Conservation (phyloP, 2,329 filamentous ascomycete genomes). For the Calonectria multiphialidica region DNA sequence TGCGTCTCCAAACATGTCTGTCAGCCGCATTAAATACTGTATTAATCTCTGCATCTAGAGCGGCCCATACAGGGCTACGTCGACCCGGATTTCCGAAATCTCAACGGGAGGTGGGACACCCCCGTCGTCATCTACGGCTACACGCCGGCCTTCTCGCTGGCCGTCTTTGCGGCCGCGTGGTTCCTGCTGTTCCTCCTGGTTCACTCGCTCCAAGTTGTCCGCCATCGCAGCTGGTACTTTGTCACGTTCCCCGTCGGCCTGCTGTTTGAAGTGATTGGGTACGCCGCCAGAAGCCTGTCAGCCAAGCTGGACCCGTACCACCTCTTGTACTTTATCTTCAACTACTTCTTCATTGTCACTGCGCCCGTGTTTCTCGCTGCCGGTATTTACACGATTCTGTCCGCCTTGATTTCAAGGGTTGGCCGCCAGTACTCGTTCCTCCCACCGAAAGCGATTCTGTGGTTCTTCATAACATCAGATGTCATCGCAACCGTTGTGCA, state of each 20-base stretch:
- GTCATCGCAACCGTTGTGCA: constrained; percentile 66
- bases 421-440: constrained; percentile 58
- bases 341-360: constrained; percentile 72
- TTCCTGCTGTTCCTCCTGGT: constrained; percentile 55
- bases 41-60: constrained; percentile 9
- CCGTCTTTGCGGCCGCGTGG: constrained; percentile 56
- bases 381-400: constrained; percentile 67
- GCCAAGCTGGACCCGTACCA: constrained; percentile 64
- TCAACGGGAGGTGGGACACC: constrained; percentile 58
- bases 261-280: constrained; percentile 63
- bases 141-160: constrained; percentile 59
- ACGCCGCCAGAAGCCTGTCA: constrained; percentile 61
- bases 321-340: constrained; percentile 67
- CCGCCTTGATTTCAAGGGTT: constrained; percentile 60
- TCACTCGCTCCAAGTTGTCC: constrained; percentile 52
- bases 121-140: constrained; percentile 65
- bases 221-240: constrained; percentile 60
- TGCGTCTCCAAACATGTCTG: background rate
- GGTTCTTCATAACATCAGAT: constrained; percentile 67
- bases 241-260: constrained; percentile 57
- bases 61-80: constrained; percentile 53
- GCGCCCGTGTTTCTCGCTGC: constrained; percentile 70
- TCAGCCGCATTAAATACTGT: background rate
- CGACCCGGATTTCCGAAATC: constrained; percentile 65
- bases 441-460: constrained; percentile 60